Conservation (phyloP, 75 land plant genomes). For the Selaginella tamariscina region DNA sequence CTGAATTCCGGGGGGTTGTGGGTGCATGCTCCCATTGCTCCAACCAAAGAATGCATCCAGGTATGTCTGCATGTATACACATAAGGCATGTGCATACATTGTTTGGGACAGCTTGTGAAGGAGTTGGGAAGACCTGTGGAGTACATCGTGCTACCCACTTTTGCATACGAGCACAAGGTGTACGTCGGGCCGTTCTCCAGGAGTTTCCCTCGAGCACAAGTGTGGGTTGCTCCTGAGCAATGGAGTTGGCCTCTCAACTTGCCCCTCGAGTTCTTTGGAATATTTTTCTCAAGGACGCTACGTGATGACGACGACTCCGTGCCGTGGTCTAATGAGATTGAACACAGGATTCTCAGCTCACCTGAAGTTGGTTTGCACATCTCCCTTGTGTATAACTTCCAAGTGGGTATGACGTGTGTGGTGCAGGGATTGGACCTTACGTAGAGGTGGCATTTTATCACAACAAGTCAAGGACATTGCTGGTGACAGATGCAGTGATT, state of each 20-base stretch:
- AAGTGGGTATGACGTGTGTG: not conserved
- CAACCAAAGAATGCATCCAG: constrained; percentile 92
- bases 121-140: constrained; percentile 88
- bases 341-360: constrained; percentile 84
- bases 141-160: constrained; percentile 84
- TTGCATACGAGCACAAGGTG: constrained; percentile 97
- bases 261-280: constrained; percentile 94
- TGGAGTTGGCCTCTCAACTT: constrained; percentile 99
- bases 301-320: constrained; percentile 48
- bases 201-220: constrained; percentile 73
- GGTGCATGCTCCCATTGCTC: constrained; percentile 99
- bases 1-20: constrained; percentile 95
- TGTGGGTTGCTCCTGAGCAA: constrained; percentile 97
- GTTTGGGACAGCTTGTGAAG: constrained; percentile 60
- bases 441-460: constrained; percentile 98
- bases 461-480: constrained; percentile 63
- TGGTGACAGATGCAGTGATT: constrained; percentile 95
- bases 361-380: constrained; percentile 78
- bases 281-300: constrained; percentile 60
- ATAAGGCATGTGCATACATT: not conserved
- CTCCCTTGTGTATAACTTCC: not conserved
- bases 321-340: constrained; percentile 92
- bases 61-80: constrained; percentile 23
- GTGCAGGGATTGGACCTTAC: constrained; percentile 90
- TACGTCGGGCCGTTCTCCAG: constrained; percentile 98